These are phyloP conservation scores for Vachellia collinsii DNA, from an alignment of 306 rosid species.

Conservation along the genomic window DNA sequence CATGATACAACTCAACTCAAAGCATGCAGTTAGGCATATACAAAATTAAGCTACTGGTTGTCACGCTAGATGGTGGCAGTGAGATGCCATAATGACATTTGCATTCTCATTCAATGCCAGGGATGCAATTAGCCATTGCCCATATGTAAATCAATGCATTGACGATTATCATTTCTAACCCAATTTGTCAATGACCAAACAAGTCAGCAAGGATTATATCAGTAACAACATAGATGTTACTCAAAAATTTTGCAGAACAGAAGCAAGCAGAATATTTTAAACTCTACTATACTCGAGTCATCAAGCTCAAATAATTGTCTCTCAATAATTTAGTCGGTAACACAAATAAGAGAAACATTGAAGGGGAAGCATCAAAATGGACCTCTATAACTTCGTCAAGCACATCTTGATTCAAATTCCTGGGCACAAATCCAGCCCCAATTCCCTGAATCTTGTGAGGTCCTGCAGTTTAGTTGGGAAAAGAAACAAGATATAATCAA, in stretches of 20 bases:
- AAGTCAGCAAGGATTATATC: conserved; percentile 15
- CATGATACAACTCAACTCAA: not conserved
- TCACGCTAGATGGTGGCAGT: conserved; percentile 17
- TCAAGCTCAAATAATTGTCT: conserved; percentile 20
- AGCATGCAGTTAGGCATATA: not conserved
- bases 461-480: conserved; percentile 57
- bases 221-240: conserved; percentile 2
- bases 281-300: not conserved
- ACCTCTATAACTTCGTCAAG: conserved; percentile 92
- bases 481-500: conserved; percentile 11
- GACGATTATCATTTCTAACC: not conserved
- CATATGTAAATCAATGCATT: not conserved
- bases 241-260: conserved; percentile 6
- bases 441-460: conserved; percentile 99
- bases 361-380: conserved; percentile 20
- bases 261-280: conserved; percentile 14
- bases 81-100: conserved; percentile 19
- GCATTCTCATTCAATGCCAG: conserved; percentile 5
- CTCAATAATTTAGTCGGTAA: conserved; percentile 20
- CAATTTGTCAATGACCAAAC: conserved; percentile 3
- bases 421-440: conserved; percentile 98
- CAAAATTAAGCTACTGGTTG: conserved; percentile 1
- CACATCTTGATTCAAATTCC: conserved; percentile 85
- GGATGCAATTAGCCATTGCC: conserved; percentile 6
- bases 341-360: conserved; percentile 9